Percentiles rank a stretch among this genome's conserved stretches.
Evolutionary conservation across 2,329 filamentous ascomycete genomes (phyloP).

Genomic region (Aspergillus felis): DNA sequence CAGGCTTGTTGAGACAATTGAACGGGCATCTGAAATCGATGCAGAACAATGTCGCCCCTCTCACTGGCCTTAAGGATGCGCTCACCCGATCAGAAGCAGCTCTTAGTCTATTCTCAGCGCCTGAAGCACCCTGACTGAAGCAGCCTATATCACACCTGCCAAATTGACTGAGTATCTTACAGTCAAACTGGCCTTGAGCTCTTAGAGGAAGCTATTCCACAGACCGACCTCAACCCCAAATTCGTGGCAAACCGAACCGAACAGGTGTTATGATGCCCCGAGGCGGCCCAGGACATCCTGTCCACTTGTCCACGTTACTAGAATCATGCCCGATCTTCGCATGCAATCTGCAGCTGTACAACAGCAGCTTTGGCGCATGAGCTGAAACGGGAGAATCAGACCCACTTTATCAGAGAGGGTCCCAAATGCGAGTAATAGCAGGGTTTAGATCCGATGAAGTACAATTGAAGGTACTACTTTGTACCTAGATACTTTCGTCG

Average conservation of each 20-base stretch:
- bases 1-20: slow-evolving; percentile 36
- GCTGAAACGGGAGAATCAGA: background rate
- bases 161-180: slow-evolving; percentile 1
- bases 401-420: background rate
- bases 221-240: background rate
- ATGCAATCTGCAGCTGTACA: background rate
- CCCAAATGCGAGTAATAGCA: background rate
- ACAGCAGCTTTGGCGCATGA: background rate
- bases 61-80: slow-evolving; percentile 35
- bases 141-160: background rate
- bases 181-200: background rate
- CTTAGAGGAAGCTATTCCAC: background rate
- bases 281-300: background rate
- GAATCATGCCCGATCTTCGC: background rate
- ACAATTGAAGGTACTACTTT: background rate
- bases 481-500: background rate
- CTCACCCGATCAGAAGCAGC: slow-evolving; percentile 36
- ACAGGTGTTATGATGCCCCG: background rate
- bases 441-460: background rate
- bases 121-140: slow-evolving; percentile 28
- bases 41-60: slow-evolving; percentile 38
- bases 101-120: slow-evolving; percentile 25
- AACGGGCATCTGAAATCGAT: slow-evolving; percentile 44
- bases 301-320: background rate
- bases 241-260: background rate